Evolutionary conservation across 306 rosid species (phyloP), one percentile per base, ranked within the genome.

Genomic region (Herpetospermum pedunculosum): DNA sequence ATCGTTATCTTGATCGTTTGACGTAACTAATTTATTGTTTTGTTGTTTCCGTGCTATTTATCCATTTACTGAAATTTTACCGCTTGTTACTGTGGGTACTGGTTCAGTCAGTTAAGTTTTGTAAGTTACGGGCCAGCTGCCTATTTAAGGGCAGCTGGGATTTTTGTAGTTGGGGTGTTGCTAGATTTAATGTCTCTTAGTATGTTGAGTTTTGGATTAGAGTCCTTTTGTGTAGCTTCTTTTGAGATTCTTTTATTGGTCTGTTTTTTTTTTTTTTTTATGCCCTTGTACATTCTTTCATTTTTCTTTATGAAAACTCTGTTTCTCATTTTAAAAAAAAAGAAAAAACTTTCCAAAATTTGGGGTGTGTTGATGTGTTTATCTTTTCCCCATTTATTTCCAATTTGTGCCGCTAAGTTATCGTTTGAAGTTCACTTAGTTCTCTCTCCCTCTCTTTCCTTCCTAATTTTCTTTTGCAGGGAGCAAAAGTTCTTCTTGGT

Each of bases 401-500:
- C 55, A 43, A 69, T 44, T 44, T 26, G 37, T 69, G 38, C 3
- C 8, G 16, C 74, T 7, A 44, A 25, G 35, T 15, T 21, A 69
- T 69, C 40, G 0, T 28, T 43, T 15, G 54, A 69, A 43, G 74
- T 16, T 44, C 52, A 41, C 52, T 67, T 15, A 67, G 28, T 40
- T 65, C 38, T 69, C 25, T 44, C 34, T 69, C 40, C 50, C 73
- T 25, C 38, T 2, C 72, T 64, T 35, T 69, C 23, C 73, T 25
- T 15, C 74, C 55, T 76, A 46, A n/a, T 77, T 71, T 67, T 35
- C 48, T 72, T 85, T 70, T 85, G 75, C 72, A 94, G 99, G 99
- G 97, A 75, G 99, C 97, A 71, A 88, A 89, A 85, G 83, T 94
- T 81, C 74, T 91, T 73, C 84, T 80, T 53, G 97, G 99, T 70